These are phyloP conservation scores for Gossypium schwendimanii DNA, from an alignment of 441 rosid genomes.

Conservation along the genomic window DNA sequence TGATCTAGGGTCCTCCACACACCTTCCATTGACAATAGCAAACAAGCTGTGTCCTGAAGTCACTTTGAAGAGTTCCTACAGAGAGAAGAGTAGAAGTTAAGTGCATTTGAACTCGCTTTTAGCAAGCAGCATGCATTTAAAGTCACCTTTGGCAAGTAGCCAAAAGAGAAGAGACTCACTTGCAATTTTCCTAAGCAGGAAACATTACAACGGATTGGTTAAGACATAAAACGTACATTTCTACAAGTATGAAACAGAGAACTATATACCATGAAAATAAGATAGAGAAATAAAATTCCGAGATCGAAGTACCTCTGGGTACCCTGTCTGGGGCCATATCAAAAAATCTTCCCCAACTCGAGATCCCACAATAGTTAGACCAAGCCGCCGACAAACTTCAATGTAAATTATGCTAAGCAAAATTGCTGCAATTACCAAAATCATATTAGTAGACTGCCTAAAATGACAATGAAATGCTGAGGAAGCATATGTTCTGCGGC, in stretches of 20 bases:
- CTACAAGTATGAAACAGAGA: not conserved
- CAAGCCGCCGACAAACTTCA: constrained; percentile 74
- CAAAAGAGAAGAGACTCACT: not conserved
- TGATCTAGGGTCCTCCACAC: constrained; percentile 80
- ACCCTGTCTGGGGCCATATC: constrained; percentile 79
- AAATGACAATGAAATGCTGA: not conserved
- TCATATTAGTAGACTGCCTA: constrained; percentile 8
- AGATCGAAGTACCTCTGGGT: constrained; percentile 54
- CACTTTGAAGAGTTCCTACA: constrained; percentile 71
- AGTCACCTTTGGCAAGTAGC: not conserved
- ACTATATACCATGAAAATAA: not conserved
- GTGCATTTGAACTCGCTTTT: not conserved
- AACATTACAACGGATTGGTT: not conserved
- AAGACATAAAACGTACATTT: constrained; percentile 2
- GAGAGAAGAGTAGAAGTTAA: constrained; percentile 4
- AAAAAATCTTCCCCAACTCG: constrained; percentile 89
- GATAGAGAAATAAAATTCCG: not conserved
- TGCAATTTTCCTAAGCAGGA: not conserved
- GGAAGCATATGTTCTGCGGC: not conserved
- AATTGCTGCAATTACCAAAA: constrained; percentile 49
- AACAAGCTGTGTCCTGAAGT: constrained; percentile 80
- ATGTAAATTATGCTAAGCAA: constrained; percentile 86
- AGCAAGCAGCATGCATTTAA: not conserved
- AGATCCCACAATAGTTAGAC: constrained; percentile 79
- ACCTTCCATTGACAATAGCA: constrained; percentile 70